These are phyloP conservation scores for Candida easanensis DNA, from an alignment of 805 yeast species.

Conservation along the genomic window DNA sequence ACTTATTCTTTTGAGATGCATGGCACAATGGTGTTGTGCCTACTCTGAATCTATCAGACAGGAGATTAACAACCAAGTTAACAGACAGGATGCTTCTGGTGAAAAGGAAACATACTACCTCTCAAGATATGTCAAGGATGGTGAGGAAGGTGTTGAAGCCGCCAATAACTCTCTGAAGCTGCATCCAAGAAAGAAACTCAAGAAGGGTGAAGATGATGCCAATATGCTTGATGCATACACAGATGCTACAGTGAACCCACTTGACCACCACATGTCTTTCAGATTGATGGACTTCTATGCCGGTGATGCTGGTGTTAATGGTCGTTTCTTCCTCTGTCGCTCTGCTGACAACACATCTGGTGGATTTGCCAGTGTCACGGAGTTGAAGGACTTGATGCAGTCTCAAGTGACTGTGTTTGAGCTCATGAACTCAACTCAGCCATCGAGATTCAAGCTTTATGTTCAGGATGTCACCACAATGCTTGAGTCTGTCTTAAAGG, in stretches of 20 bases:
- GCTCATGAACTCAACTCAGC: constrained; percentile 14
- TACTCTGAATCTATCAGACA: constrained; percentile 20
- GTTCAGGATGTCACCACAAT: constrained; percentile 26
- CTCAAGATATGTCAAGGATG: constrained; percentile 25
- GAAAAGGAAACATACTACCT: constrained; percentile 27
- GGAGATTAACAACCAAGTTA: constrained; percentile 12
- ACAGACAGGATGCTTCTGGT: constrained; percentile 19
- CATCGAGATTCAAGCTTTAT: constrained; percentile 27
- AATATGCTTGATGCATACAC: constrained; percentile 7
- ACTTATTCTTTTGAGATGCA: constrained; percentile 21
- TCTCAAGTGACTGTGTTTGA: constrained; percentile 11
- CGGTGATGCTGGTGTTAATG: constrained; percentile 27
- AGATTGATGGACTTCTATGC: constrained; percentile 27
- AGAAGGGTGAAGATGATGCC: constrained; percentile 8
- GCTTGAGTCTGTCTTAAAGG: constrained; percentile 3
- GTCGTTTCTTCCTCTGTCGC: constrained; percentile 26
- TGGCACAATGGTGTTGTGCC: constrained; percentile 23
- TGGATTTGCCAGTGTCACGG: constrained; percentile 14
- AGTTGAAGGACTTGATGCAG: constrained; percentile 8
- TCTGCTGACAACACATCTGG: constrained; percentile 20
- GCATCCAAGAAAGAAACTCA: constrained; percentile 16
- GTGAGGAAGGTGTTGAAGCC: constrained; percentile 18
- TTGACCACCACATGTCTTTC: constrained; percentile 19
- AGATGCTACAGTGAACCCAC: constrained; percentile 22
- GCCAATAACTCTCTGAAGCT: constrained; percentile 17